A percentile compares a stretch with the other conserved stretches of the same genome.
phyloP scores from a whole-genome alignment of 768 basidiomycete genomes.

The Tylopilus felleus region DNA sequence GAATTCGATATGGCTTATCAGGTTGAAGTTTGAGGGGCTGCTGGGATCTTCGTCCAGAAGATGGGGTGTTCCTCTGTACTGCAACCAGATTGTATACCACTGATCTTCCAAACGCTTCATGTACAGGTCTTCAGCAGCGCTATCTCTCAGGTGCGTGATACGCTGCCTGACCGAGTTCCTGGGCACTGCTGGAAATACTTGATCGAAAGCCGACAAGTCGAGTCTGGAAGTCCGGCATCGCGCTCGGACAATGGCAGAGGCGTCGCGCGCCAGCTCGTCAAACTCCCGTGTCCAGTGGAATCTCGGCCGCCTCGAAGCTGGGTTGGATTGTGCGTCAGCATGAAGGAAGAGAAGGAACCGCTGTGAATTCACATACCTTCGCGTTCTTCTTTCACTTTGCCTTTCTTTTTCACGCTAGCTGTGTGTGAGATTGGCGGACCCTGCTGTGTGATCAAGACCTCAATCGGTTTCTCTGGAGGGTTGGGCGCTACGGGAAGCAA shows the following conservation, averaged over 20 bases:
- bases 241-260: slow-evolving; percentile 75
- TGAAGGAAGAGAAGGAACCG: not conserved
- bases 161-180: slow-evolving; percentile 71
- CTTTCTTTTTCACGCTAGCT: slow-evolving; percentile 36
- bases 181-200: slow-evolving; percentile 77
- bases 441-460: slow-evolving; percentile 49
- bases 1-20: slow-evolving; percentile 79
- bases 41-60: slow-evolving; percentile 70
- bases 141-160: slow-evolving; percentile 55
- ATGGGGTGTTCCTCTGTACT: slow-evolving; percentile 59
- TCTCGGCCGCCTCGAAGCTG: slow-evolving; percentile 49
- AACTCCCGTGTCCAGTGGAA: slow-evolving; percentile 86
- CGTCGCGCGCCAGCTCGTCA: slow-evolving; percentile 87
- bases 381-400: slow-evolving; percentile 25
- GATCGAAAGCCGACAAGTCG: slow-evolving; percentile 70
- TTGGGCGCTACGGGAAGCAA: slow-evolving; percentile 42
- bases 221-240: slow-evolving; percentile 65
- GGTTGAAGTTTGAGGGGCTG: slow-evolving; percentile 70
- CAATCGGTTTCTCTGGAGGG: slow-evolving; percentile 50
- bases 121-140: slow-evolving; percentile 69
- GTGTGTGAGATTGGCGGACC: slow-evolving; percentile 39
- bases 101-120: slow-evolving; percentile 73
- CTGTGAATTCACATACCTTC: slow-evolving; percentile 27
- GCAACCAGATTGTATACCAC: slow-evolving; percentile 77
- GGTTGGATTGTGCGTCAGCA: slow-evolving; percentile 7